Conservation (phyloP, 139 green algal species). For the Tetradesmus obliquus region DNA sequence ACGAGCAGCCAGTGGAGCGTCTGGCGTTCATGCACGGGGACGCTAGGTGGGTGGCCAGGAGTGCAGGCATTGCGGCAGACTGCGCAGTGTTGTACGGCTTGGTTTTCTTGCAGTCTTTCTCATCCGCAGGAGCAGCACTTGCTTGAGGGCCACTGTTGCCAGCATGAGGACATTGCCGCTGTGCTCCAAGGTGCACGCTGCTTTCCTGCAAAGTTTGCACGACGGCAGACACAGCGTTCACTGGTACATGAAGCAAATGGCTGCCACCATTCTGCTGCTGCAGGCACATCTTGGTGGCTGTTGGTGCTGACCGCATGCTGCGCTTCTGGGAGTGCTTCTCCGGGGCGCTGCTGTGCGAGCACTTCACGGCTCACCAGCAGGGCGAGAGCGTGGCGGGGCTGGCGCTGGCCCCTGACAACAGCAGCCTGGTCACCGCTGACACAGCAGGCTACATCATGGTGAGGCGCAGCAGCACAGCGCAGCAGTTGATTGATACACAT, state of each 20-base stretch:
- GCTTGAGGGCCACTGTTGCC: no score
- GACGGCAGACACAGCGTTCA: no score
- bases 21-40: slow-evolving; percentile 28
- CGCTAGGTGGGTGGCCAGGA: background rate
- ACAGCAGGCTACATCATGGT: slow-evolving; percentile 40
- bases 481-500: background rate
- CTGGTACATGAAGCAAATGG: no score
- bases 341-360: background rate
- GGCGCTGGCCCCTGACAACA: slow-evolving; percentile 35
- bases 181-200: no score
- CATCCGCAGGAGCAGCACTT: no score
- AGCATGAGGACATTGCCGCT: no score
- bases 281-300: slow-evolving; percentile 38
- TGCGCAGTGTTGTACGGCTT: no score
- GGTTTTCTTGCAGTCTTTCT: no score
- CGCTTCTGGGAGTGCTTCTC: slow-evolving; percentile 37
- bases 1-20: slow-evolving; percentile 25
- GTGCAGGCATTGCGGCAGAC: no score
- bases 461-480: background rate
- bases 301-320: slow-evolving; percentile 35
- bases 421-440: slow-evolving; percentile 18
- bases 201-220: no score
- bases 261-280: background rate
- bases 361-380: slow-evolving; percentile 13
- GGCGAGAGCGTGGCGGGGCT: slow-evolving; percentile 17